A percentile compares a stretch with the other conserved stretches of the same genome.
Evolutionary conservation across 164 flowering plant species (phyloP).

Genomic region (Piper longum): DNA sequence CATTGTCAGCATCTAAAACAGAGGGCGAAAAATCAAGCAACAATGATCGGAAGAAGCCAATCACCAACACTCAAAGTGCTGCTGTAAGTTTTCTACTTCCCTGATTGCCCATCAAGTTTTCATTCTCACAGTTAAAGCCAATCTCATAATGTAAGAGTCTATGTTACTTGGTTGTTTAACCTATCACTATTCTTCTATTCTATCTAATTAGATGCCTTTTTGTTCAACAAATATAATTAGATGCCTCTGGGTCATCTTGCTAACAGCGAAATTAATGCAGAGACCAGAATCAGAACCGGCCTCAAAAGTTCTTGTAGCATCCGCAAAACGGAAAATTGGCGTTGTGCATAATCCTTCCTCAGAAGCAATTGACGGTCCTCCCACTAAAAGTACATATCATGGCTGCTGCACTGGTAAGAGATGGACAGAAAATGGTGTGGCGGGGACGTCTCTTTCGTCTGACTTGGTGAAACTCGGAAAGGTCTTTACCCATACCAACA

Average conservation of each 20-base stretch:
- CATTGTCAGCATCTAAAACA: neutral
- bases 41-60: neutral
- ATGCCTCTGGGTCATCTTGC: neutral
- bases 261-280: slow-evolving; percentile 1
- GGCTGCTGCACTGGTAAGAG: slow-evolving; percentile 9
- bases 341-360: slow-evolving; percentile 4
- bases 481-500: slow-evolving; percentile 15
- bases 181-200: too few relatives aligned
- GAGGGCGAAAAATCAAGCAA: neutral
- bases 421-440: slow-evolving; percentile 16
- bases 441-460: slow-evolving; percentile 37
- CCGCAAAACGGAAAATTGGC: slow-evolving; percentile 13
- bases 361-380: slow-evolving; percentile 7
- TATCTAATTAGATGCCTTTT: neutral
- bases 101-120: too few relatives aligned
- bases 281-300: slow-evolving; percentile 12
- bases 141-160: too few relatives aligned
- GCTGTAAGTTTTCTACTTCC: too few relatives aligned
- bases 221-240: neutral
- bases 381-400: slow-evolving; percentile 4
- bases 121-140: too few relatives aligned
- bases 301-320: slow-evolving; percentile 14
- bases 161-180: too few relatives aligned
- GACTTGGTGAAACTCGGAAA: slow-evolving; percentile 36
- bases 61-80: too few relatives aligned